Evolutionary conservation across 495 filamentous ascomycete genomes (phyloP), one percentile per base, ranked within the genome.

Genomic region (Xylaria flabelliformis): DNA sequence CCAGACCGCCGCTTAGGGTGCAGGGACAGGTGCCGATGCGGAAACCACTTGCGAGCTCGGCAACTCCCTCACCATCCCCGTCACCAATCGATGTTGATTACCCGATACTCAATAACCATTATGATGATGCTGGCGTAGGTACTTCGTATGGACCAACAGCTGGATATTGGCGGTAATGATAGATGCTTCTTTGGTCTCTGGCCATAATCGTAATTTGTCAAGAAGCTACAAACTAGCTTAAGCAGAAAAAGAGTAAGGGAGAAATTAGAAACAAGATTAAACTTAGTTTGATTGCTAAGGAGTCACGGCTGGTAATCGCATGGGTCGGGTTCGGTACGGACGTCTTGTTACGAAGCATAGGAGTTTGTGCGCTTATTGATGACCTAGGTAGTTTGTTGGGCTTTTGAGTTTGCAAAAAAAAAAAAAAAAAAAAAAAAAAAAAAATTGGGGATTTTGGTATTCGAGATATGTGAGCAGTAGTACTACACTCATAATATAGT

Each of bases 281-380:
- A 17, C 26, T 56, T 32, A 26, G 26, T 29, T 6, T 32, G 3
- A 26, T 17, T 56, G 26, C 26, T 56, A 32, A 12, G 53, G 53
- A 56, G 53, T 32, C n/a, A 2, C 17, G 48, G n/a, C 24, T 13
- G 21, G 7, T 29, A 24, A 15, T 55, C 9, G 51, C 51, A 55
- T 55, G 21, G 12, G 53, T 29, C 4, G 53, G 26, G 51, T 29
- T 56, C 17, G 24, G 13, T 7, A 29, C 24, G 39, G 61, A 7
- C 21, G 29, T 26, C 12, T 36, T 64, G 21, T 50, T 50, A 29
- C 4, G 5, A 6, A 24, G 62, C 24, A 26, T 17, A 32, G 13
- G 42, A n/a, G n/a, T 21, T 42, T 26, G 29, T 64, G 24, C 50
- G 21, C 15, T 64, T 46, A 34, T 46, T 64, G 62, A 64, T 50